Evolutionary conservation across 1,284 basidiomycete species (phyloP), one percentile per base, ranked within the genome.

Genomic region (Tilletia horrida): DNA sequence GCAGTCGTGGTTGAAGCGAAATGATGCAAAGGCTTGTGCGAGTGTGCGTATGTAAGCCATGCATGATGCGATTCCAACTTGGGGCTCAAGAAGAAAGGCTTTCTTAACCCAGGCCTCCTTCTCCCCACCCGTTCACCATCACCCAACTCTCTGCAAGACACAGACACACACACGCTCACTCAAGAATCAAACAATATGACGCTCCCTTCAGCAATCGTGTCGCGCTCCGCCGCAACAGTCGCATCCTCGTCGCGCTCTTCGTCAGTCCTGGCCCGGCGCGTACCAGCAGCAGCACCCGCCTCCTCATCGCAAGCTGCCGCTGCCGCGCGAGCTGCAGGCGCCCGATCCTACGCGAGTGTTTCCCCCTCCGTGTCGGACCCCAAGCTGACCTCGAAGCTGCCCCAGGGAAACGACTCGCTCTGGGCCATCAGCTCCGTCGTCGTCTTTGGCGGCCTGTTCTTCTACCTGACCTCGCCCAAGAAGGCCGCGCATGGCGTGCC

Each of bases 371-470:
- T 59, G 13, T 35, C 55, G 9, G 55, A 59, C n/a, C 55, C 55
- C 27, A 59, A 59, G 55, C 27, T 40, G 27, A 59, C 55, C 55
- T 59, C 55, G 27, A 59, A 59, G 16, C 29, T 59, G 55, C 55
- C 55, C 16, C 55, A 59, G 55, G 55, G 61, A 50, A 67, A 62
- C 40, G 74, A 75, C 50, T 64, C 71, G 16, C 70, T 72, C 52
- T 75, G 74, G 74, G 72, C 72, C 45, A 70, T 75, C 61, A 68
- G 69, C 35, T 75, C 74, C 18, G 72, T 71, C 42, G 11, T 75
- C 65, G 67, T 67, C 40, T 75, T 75, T 55, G 74, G 74, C 25
- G 65, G 70, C 64, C 67, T 72, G 43, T 75, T 75, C 48, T 66
- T 75, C 69, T 75, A 75, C 67, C 64, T 73, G 44, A 62, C 61